Evolutionary conservation across 2,329 filamentous ascomycete genomes (phyloP).

Genomic region (Pestalotiopsis sp.): DNA sequence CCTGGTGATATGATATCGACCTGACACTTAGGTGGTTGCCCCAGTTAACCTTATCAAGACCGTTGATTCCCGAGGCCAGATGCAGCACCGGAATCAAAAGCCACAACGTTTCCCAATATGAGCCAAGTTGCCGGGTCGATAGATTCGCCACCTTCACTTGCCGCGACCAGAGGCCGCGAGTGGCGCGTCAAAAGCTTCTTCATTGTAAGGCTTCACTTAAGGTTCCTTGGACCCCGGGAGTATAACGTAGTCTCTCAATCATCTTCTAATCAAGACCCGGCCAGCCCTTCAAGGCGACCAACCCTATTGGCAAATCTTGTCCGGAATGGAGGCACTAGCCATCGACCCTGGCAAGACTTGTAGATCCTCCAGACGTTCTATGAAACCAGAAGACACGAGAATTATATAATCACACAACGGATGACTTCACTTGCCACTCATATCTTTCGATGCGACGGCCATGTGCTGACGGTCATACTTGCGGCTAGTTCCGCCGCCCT

Average conservation of each 20-base stretch:
- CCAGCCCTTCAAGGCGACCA: neutral
- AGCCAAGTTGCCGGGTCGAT: neutral
- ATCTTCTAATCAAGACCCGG: neutral
- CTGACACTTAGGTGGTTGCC: no score
- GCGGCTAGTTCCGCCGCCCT: neutral
- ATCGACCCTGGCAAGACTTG: neutral
- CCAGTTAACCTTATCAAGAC: no score
- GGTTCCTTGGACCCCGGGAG: neutral
- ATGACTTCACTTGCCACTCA: neutral
- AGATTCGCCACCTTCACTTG: neutral
- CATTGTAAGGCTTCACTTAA: neutral
- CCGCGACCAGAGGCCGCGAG: neutral
- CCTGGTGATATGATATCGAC: no score
- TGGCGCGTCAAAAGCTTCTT: neutral
- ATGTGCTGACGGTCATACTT: neutral
- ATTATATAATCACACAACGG: neutral
- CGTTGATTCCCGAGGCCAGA: neutral
- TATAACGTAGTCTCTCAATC: neutral
- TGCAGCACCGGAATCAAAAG: neutral
- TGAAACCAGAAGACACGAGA: neutral
- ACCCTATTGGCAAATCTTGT: neutral
- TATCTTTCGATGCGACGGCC: neutral
- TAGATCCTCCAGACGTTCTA: neutral
- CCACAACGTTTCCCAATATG: neutral
- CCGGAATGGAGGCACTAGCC: neutral